These are phyloP conservation scores for Leishmania aethiopica DNA, from an alignment of 208 protist genomes.

Conservation along the genomic window DNA sequence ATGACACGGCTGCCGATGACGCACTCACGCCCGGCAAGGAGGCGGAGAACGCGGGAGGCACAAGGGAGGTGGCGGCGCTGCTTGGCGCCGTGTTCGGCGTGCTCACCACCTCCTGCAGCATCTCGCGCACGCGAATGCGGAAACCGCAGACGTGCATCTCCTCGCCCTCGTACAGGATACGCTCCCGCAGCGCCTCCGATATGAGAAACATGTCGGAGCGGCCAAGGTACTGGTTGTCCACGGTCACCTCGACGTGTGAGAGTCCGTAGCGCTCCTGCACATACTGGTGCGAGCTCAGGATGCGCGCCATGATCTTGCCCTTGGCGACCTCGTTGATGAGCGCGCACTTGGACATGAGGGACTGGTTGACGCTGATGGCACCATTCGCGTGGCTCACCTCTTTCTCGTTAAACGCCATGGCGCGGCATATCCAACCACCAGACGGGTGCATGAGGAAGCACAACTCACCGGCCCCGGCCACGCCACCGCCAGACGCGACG, in stretches of 20 bases:
- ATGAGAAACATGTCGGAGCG: conserved; percentile 85
- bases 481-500: neutral
- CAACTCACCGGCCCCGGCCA: neutral
- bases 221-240: conserved; percentile 76
- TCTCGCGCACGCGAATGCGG: conserved; percentile 67
- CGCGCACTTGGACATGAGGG: conserved; percentile 57
- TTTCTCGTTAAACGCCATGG: conserved; percentile 71
- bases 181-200: conserved; percentile 64
- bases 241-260: conserved; percentile 80
- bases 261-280: conserved; percentile 74
- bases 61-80: conserved; percentile 13
- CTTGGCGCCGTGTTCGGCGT: neutral
- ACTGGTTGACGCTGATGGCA: conserved; percentile 81
- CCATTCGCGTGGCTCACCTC: conserved; percentile 69
- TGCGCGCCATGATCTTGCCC: conserved; percentile 57
- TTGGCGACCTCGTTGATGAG: conserved; percentile 84
- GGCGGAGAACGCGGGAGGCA: neutral
- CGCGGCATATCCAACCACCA: conserved; percentile 84
- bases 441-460: conserved; percentile 40
- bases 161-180: conserved; percentile 79
- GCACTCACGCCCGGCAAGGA: neutral
- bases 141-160: conserved; percentile 73
- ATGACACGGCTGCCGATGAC: neutral
- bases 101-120: conserved; percentile 40
- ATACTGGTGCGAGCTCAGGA: conserved; percentile 60